Evolutionary conservation across 345 rosid species (phyloP).

Genomic region (Microcos paniculata): DNA sequence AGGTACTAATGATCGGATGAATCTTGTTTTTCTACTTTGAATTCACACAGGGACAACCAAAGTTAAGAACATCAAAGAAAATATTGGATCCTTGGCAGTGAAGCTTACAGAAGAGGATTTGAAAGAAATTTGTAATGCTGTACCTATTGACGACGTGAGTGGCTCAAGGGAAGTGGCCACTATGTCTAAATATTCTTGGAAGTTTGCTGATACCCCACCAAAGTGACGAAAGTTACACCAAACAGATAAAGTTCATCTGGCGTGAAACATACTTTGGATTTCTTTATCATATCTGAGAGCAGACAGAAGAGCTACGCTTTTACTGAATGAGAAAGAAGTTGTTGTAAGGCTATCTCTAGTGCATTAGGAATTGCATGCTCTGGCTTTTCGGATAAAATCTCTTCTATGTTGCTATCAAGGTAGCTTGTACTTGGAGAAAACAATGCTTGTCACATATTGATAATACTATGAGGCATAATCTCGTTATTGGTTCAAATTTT

Average conservation of each 20-base stretch:
- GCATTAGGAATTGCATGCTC: too few species aligned
- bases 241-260: neutral
- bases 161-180: conserved; percentile 19
- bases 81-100: conserved; percentile 35
- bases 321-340: too few species aligned
- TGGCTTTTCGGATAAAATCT: too few species aligned
- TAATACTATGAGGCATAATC: neutral
- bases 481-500: too few species aligned
- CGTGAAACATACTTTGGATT: too few species aligned
- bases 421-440: neutral
- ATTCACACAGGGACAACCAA: conserved; percentile 41
- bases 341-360: too few species aligned
- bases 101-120: conserved; percentile 28
- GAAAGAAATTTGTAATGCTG: conserved; percentile 36
- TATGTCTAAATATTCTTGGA: conserved; percentile 17
- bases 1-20: neutral
- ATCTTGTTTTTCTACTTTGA: neutral
- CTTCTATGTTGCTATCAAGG: neutral
- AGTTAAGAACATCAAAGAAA: conserved; percentile 34
- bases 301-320: neutral
- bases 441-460: neutral
- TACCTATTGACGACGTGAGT: conserved; percentile 34
- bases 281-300: neutral
- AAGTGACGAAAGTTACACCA: conserved; percentile 6
- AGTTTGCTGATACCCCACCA: conserved; percentile 35